phyloP scores from a whole-genome alignment of 78 protist species.

The Trichosphaerium sp. region DNA sequence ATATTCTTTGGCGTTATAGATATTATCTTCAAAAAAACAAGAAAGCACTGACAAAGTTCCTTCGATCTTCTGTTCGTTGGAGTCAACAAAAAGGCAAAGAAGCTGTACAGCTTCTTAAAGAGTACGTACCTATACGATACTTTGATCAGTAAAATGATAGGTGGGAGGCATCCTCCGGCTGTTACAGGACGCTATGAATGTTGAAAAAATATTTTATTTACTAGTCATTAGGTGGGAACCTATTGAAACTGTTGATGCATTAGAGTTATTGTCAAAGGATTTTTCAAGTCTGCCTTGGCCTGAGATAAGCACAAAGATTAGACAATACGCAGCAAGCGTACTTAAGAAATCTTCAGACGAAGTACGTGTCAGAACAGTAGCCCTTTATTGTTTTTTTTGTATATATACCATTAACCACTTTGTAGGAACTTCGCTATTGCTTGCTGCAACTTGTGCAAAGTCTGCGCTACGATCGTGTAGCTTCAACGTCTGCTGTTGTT shows the following conservation, averaged over 20 bases:
- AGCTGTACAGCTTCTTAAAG: conserved; percentile 33
- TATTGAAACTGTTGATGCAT: conserved; percentile 49
- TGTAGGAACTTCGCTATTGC: too few relatives aligned
- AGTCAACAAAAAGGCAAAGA: conserved; percentile 50
- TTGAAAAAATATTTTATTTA: too few relatives aligned
- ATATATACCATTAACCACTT: too few relatives aligned
- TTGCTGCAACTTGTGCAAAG: too few relatives aligned
- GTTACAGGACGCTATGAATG: not conserved
- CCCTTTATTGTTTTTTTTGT: too few relatives aligned
- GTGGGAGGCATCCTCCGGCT: conserved; percentile 2
- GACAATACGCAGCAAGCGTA: conserved; percentile 66
- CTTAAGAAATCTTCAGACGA: conserved; percentile 37
- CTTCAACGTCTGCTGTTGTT: too few relatives aligned
- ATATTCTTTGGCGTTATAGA: conserved; percentile 58
- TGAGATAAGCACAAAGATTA: too few relatives aligned
- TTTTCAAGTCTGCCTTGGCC: too few relatives aligned
- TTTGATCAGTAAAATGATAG: too few relatives aligned
- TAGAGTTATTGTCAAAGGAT: conserved; percentile 67
- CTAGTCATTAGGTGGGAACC: conserved; percentile 60
- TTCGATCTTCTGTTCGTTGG: conserved; percentile 80
- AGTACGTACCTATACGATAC: conserved; percentile 35
- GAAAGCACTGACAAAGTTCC: conserved; percentile 75
- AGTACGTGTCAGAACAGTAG: too few relatives aligned
- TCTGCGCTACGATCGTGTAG: too few relatives aligned
- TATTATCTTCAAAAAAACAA: conserved; percentile 57